Conservation (phyloP, 75 land plant genomes). For the Sequoiadendron giganteum region DNA sequence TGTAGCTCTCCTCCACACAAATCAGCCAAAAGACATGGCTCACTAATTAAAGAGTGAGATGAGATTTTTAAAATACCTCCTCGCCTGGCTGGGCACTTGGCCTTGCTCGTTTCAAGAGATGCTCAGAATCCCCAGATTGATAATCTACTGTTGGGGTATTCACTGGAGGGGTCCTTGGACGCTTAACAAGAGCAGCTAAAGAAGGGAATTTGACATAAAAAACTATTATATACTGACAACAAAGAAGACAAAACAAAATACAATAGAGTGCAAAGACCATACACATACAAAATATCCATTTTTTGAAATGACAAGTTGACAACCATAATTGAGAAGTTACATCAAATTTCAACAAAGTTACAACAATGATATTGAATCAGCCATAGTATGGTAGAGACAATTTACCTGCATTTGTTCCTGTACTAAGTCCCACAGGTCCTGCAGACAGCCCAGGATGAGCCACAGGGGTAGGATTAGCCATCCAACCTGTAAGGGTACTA, state of each 20-base stretch:
- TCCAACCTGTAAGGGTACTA: slow-evolving; percentile 80
- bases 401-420: slow-evolving; percentile 54
- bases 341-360: not conserved
- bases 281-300: not conserved
- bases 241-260: not conserved
- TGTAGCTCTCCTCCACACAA: not conserved
- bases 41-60: not conserved
- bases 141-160: slow-evolving; percentile 62
- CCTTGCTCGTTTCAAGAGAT: slow-evolving; percentile 57
- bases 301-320: not conserved
- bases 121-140: slow-evolving; percentile 73
- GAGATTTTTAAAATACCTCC: slow-evolving; percentile 39
- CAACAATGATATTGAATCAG: slow-evolving; percentile 4
- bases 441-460: slow-evolving; percentile 69
- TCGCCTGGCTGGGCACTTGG: slow-evolving; percentile 48
- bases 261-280: not conserved
- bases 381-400: not conserved
- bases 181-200: slow-evolving; percentile 57
- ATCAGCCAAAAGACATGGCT: not conserved
- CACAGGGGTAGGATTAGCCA: slow-evolving; percentile 68
- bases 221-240: not conserved
- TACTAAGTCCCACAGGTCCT: slow-evolving; percentile 55
- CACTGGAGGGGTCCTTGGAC: slow-evolving; percentile 63
- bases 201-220: not conserved
- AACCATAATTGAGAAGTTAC: not conserved